phyloP scores from a whole-genome alignment of 2,329 filamentous ascomycete genomes.

The Alternaria sp. region DNA sequence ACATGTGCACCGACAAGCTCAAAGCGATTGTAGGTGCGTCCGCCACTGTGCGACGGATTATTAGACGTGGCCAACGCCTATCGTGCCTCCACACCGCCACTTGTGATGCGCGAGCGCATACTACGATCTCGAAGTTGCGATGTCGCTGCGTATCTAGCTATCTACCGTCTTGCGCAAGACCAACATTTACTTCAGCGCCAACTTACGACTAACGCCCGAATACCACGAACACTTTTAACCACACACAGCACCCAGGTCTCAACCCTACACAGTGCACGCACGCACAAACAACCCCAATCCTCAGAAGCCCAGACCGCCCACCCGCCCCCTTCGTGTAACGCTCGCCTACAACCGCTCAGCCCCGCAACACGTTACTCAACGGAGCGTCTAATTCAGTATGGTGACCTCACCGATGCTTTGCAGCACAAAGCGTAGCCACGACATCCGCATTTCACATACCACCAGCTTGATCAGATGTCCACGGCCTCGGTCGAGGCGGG shows the following conservation, averaged over 20 bases:
- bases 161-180: neutral
- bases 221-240: neutral
- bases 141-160: neutral
- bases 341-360: slow-evolving; percentile 8
- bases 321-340: slow-evolving; percentile 10
- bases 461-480: neutral
- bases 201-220: no score
- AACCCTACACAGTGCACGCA: neutral
- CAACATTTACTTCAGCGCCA: neutral
- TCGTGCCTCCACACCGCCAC: slow-evolving; percentile 24
- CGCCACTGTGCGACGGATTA: neutral
- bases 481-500: neutral
- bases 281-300: neutral
- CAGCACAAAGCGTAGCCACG: neutral
- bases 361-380: neutral
- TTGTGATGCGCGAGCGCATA: neutral
- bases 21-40: slow-evolving; percentile 12
- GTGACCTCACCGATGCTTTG: neutral
- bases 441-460: neutral
- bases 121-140: slow-evolving; percentile 5
- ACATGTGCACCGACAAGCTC: slow-evolving; percentile 15
- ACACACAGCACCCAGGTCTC: neutral
- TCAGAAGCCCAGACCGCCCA: neutral
- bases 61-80: slow-evolving; percentile 17
- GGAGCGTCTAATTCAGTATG: neutral